phyloP scores from a whole-genome alignment of 768 basidiomycete genomes.

The Ramaria sp. region DNA sequence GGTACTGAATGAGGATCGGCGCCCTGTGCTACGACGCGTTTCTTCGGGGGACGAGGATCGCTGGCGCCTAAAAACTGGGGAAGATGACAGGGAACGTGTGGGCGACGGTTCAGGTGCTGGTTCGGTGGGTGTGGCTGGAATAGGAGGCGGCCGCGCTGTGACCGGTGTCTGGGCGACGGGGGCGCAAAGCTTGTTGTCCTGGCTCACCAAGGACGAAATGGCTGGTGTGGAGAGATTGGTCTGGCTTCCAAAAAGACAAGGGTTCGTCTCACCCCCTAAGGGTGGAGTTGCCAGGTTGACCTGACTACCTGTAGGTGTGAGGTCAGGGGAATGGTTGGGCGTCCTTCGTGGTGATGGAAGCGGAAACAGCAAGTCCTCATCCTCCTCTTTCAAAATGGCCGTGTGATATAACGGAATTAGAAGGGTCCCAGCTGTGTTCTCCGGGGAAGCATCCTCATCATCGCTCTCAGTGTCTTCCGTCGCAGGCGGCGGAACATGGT shows the following conservation, averaged over 20 bases:
- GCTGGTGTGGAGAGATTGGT: not conserved
- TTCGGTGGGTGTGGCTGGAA: not conserved
- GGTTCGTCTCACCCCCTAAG: not conserved
- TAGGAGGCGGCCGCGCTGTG: not conserved
- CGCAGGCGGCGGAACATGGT: not conserved
- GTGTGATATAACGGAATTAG: slow-evolving; percentile 4
- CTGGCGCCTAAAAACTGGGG: not conserved
- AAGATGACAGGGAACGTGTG: not conserved
- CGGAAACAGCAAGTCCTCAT: slow-evolving; percentile 46
- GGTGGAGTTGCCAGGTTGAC: not conserved
- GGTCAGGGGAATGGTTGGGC: slow-evolving; percentile 31
- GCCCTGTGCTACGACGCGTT: not conserved
- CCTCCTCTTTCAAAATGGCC: slow-evolving; percentile 28
- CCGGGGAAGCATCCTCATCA: not conserved
- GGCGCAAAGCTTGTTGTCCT: not conserved
- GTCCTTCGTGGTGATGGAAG: slow-evolving; percentile 49
- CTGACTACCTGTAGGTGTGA: slow-evolving; percentile 21
- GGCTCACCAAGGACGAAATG: not conserved
- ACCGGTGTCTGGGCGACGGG: not conserved
- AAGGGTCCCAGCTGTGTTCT: slow-evolving; percentile 3
- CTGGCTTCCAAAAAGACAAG: not conserved
- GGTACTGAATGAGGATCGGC: slow-evolving; percentile 21
- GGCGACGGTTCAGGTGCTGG: not conserved
- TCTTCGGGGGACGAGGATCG: slow-evolving; percentile 5
- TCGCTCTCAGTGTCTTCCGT: not conserved